Evolutionary conservation across 495 filamentous ascomycete species (phyloP).

Genomic region (Podospora fimiseda): DNA sequence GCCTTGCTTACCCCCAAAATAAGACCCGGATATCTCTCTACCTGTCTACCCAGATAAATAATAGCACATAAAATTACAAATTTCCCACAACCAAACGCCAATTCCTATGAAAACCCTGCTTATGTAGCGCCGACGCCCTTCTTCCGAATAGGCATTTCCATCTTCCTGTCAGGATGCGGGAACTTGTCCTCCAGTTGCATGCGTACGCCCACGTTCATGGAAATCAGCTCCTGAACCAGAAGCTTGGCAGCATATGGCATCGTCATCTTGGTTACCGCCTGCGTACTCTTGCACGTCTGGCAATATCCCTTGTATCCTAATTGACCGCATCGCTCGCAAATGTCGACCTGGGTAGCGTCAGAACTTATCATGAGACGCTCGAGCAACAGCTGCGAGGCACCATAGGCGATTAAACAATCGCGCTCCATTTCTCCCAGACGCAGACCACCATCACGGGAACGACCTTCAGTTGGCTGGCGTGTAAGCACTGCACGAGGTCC

Average conservation of each 20-base stretch:
- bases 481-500: constrained; percentile 89
- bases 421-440: constrained; percentile 98
- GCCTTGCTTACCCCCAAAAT: neutral
- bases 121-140: neutral
- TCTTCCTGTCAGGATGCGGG: constrained; percentile 41
- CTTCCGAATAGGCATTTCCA: neutral
- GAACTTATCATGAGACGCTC: constrained; percentile 92
- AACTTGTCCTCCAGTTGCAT: constrained; percentile 90
- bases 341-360: constrained; percentile 82
- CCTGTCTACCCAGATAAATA: too few relatives aligned
- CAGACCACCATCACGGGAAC: constrained; percentile 84
- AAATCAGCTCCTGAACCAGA: constrained; percentile 89
- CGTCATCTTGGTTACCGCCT: constrained; percentile 77
- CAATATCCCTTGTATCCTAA: constrained; percentile 95
- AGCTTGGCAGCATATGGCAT: constrained; percentile 99
- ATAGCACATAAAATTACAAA: too few relatives aligned
- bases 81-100: neutral
- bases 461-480: constrained; percentile 92
- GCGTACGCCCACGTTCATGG: constrained; percentile 91
- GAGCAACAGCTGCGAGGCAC: constrained; percentile 82
- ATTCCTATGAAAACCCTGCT: neutral
- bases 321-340: constrained; percentile 86
- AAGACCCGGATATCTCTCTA: neutral
- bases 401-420: constrained; percentile 94
- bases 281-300: constrained; percentile 75